These are phyloP conservation scores for Alternaria novae-zelandiae DNA, from an alignment of 2,329 filamentous ascomycete genomes.

Conservation along the genomic window DNA sequence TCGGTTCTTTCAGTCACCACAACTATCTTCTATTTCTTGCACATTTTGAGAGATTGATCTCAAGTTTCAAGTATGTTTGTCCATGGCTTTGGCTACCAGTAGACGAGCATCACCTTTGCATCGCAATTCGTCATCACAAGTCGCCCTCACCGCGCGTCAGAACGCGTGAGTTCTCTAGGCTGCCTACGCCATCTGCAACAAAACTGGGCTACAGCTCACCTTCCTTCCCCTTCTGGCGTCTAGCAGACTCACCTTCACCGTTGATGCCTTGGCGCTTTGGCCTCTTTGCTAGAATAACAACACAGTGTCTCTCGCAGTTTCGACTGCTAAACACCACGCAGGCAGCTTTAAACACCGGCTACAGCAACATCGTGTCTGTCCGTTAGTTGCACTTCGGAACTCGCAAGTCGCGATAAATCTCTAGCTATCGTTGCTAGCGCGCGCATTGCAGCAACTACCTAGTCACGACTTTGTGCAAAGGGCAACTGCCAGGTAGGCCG, in stretches of 20 bases:
- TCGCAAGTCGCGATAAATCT: not conserved
- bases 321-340: not conserved
- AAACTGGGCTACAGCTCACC: not conserved
- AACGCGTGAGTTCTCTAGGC: not conserved
- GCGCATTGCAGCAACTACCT: not conserved
- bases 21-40: not conserved
- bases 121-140: not conserved
- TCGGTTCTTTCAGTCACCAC: not conserved
- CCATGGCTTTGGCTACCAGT: not conserved
- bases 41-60: not conserved
- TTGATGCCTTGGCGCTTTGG: not conserved
- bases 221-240: not conserved
- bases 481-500: not conserved
- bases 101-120: not conserved
- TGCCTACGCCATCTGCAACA: not conserved
- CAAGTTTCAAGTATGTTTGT: not conserved
- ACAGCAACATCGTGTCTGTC: too few species aligned
- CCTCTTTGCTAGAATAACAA: not conserved
- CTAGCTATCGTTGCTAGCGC: not conserved
- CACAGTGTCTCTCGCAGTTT: not conserved
- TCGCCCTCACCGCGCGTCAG: not conserved
- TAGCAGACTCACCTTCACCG: constrained; percentile 6
- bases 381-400: too few species aligned
- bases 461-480: not conserved
- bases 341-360: accelerated